Evolutionary conservation across 768 basidiomycete genomes (phyloP).

Genomic region (Suillus hirtellus): DNA sequence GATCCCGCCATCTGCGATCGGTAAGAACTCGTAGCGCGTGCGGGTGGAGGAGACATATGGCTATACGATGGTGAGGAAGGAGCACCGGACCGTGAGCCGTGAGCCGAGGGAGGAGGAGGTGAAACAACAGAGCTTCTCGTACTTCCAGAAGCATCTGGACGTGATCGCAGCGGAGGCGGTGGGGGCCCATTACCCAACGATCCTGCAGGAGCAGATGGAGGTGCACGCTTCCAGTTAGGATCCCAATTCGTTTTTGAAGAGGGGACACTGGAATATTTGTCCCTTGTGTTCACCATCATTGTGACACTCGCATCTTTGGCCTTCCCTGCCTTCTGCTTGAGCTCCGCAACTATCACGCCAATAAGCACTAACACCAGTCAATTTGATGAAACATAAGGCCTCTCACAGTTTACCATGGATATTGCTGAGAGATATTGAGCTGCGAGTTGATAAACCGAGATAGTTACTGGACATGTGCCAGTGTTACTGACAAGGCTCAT

Average conservation of each 20-base stretch:
- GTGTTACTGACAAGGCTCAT: neutral
- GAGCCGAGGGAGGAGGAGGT: constrained; percentile 18
- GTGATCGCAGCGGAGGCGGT: constrained; percentile 36
- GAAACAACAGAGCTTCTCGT: constrained; percentile 23
- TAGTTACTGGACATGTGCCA: neutral
- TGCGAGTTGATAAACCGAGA: neutral
- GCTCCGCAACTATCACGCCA: constrained; percentile 51
- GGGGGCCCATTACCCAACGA: constrained; percentile 22
- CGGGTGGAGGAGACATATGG: constrained; percentile 28
- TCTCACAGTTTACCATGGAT: constrained; percentile 34
- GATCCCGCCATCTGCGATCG: constrained; percentile 14
- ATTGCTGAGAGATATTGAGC: neutral
- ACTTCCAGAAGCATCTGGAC: constrained; percentile 14
- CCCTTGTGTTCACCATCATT: constrained; percentile 54
- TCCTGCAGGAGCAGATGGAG: constrained; percentile 34
- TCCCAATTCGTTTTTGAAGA: constrained; percentile 68
- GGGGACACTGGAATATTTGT: constrained; percentile 55
- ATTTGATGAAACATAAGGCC: neutral
- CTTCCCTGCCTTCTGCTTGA: constrained; percentile 63
- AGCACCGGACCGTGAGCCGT: constrained; percentile 18
- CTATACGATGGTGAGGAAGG: constrained; percentile 17
- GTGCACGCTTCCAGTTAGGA: constrained; percentile 49
- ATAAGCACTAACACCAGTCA: constrained; percentile 10
- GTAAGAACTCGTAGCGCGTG: constrained; percentile 28
- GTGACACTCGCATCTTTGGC: constrained; percentile 57